These are phyloP conservation scores for Sporisorium reilianum DNA, from an alignment of 1,284 basidiomycete species.

Conservation along the genomic window DNA sequence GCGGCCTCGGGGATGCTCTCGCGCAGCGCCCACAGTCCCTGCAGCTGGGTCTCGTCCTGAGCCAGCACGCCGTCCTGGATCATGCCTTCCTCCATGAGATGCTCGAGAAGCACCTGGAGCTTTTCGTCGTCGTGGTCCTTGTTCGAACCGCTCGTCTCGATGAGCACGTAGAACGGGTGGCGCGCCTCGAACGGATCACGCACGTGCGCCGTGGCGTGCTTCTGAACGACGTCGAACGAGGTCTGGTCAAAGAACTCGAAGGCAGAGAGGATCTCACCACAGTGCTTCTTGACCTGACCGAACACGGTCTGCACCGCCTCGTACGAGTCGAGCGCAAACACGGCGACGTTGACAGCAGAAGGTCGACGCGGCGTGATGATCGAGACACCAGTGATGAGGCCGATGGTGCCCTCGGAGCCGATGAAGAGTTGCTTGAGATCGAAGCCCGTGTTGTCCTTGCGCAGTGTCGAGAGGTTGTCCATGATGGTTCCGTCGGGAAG, in stretches of 20 bases:
- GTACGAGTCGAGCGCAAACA: slow-evolving; percentile 74
- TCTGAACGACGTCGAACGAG: slow-evolving; percentile 82
- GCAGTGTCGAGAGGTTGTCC: slow-evolving; percentile 72
- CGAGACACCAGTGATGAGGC: slow-evolving; percentile 93
- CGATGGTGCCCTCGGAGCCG: slow-evolving; percentile 94
- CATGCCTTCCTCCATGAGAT: slow-evolving; percentile 80
- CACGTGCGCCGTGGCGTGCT: slow-evolving; percentile 74
- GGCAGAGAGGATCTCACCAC: slow-evolving; percentile 96
- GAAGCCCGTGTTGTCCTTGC: slow-evolving; percentile 99
- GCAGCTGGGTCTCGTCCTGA: slow-evolving; percentile 89
- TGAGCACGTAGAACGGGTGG: slow-evolving; percentile 77
- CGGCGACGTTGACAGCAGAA: slow-evolving; percentile 72
- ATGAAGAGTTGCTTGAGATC: slow-evolving; percentile 99
- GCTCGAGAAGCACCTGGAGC: slow-evolving; percentile 84
- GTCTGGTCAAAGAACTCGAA: slow-evolving; percentile 96
- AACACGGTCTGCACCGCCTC: slow-evolving; percentile 74
- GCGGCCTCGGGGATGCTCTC: slow-evolving; percentile 93
- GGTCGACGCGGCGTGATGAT: slow-evolving; percentile 94
- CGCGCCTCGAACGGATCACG: slow-evolving; percentile 64
- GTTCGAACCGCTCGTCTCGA: slow-evolving; percentile 95
- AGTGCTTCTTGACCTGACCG: slow-evolving; percentile 75
- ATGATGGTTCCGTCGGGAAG: slow-evolving; percentile 90
- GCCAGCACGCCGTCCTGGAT: slow-evolving; percentile 93
- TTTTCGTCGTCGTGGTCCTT: slow-evolving; percentile 98
- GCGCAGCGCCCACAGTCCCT: slow-evolving; percentile 90